Percentiles rank a stretch among this genome's conserved stretches.
Conservation (phyloP, 208 protist genomes). For the Leishmania turanica region DNA sequence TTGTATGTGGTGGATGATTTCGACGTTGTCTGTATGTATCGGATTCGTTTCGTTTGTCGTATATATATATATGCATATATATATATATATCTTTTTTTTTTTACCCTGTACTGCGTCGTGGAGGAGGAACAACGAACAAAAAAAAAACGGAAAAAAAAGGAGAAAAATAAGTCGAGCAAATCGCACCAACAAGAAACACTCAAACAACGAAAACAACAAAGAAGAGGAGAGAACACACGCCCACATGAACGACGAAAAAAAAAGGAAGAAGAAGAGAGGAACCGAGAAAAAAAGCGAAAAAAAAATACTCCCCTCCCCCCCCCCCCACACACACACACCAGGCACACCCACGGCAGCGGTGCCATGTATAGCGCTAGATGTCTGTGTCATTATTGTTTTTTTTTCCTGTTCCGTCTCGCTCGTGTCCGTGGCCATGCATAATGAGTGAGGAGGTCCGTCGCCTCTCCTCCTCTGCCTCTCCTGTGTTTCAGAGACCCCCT, state of each 20-base stretch:
- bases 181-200: neutral
- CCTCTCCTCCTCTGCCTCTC: neutral
- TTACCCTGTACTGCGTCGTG: conserved; percentile 7
- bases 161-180: neutral
- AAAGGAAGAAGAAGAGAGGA: neutral
- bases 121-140: neutral
- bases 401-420: neutral
- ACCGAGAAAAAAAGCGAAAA: neutral
- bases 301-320: neutral
- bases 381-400: neutral
- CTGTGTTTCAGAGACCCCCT: neutral
- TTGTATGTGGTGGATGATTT: neutral
- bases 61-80: neutral
- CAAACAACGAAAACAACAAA: too few relatives aligned
- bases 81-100: neutral
- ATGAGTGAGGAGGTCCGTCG: neutral
- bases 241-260: neutral
- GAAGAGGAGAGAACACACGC: neutral
- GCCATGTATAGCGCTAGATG: neutral
- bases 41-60: neutral
- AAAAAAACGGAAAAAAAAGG: neutral
- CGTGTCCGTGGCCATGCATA: neutral
- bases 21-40: too few relatives aligned
- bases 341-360: neutral
- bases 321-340: neutral